Conservation (phyloP, 495 filamentous ascomycete genomes). For the Podospora comata region DNA sequence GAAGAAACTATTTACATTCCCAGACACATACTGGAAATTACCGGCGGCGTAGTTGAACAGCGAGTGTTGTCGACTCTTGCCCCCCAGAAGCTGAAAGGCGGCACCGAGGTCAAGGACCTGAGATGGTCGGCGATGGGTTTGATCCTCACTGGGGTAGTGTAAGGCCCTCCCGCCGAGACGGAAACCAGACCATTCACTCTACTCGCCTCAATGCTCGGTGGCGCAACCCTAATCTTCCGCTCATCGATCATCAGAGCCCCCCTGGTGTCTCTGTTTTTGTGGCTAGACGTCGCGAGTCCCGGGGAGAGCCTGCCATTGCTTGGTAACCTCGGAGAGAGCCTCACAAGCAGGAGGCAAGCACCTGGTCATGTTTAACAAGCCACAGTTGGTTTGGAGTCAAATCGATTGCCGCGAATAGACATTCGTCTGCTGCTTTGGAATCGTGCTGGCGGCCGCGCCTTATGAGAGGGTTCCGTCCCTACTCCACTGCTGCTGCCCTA, state of each 20-base stretch:
- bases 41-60: too few relatives aligned
- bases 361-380: neutral
- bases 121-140: neutral
- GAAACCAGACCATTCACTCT: neutral
- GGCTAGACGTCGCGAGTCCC: neutral
- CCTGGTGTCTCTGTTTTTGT: neutral
- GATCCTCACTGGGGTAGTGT: neutral
- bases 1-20: too few relatives aligned
- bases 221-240: neutral
- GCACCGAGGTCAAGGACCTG: neutral
- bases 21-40: too few relatives aligned
- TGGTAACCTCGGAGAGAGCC: neutral
- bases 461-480: neutral
- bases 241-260: neutral
- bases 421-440: neutral
- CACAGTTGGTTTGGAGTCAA: neutral
- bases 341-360: neutral
- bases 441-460: neutral
- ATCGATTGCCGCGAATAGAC: neutral
- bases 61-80: too few relatives aligned
- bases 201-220: neutral
- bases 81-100: neutral
- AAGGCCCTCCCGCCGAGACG: neutral
- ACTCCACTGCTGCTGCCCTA: neutral
- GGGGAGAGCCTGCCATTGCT: neutral